Conservation (phyloP, 2,329 filamentous ascomycete genomes). For the Knoxdaviesia proteae region DNA sequence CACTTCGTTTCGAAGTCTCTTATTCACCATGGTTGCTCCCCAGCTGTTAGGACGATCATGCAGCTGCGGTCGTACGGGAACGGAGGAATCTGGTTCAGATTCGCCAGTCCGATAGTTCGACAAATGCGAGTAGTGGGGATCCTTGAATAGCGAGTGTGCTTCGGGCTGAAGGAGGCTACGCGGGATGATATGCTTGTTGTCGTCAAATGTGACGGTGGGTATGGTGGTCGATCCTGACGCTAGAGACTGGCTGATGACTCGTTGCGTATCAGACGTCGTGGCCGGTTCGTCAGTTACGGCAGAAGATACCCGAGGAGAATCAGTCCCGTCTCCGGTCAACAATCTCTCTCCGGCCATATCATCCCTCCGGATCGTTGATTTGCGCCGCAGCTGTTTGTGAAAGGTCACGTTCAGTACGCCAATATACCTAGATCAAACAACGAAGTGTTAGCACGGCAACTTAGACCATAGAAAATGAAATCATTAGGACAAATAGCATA, state of each 20-base stretch:
- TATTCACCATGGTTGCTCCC: slow-evolving; percentile 85
- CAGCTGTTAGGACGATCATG: slow-evolving; percentile 46
- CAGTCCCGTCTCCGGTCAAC: background rate
- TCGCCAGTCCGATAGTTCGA: too few relatives aligned
- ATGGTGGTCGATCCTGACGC: slow-evolving; percentile 42
- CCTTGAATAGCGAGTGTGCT: too few relatives aligned
- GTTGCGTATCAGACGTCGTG: background rate
- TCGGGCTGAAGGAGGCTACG: slow-evolving; percentile 52
- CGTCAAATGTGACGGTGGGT: slow-evolving; percentile 80
- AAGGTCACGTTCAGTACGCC: slow-evolving; percentile 93
- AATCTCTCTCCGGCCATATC: slow-evolving; percentile 13
- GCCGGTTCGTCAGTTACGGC: background rate
- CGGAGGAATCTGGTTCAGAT: too few relatives aligned
- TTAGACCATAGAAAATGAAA: slow-evolving; percentile 3
- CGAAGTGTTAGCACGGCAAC: slow-evolving; percentile 1
- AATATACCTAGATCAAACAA: slow-evolving; percentile 48
- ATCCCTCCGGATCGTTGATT: slow-evolving; percentile 31
- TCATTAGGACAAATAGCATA: slow-evolving; percentile 17
- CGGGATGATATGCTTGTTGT: slow-evolving; percentile 85
- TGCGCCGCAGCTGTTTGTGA: slow-evolving; percentile 57
- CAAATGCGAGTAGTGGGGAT: too few relatives aligned
- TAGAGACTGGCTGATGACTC: slow-evolving; percentile 55
- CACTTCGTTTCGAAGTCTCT: slow-evolving; percentile 70
- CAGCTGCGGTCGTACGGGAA: slow-evolving; percentile 9
- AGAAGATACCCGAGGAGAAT: background rate